A percentile compares a stretch with the other conserved stretches of the same genome.
phyloP scores from a whole-genome alignment of 805 yeast genomes.

The Candida maris region DNA sequence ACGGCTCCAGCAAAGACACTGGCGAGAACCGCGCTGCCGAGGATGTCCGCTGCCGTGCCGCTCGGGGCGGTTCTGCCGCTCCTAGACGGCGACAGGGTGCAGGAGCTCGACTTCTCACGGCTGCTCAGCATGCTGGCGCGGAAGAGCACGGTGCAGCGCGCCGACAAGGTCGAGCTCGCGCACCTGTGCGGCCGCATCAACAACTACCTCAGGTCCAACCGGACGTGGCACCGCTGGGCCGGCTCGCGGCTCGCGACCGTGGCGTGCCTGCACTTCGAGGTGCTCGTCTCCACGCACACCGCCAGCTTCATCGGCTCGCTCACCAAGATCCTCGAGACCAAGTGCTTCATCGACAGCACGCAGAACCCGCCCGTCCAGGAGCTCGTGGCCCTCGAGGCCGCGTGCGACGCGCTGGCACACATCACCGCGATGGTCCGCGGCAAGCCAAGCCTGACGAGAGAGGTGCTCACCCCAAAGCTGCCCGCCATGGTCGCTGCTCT shows the following conservation, averaged over 20 bases:
- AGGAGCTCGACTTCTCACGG: conserved; percentile 20
- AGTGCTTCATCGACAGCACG: conserved; percentile 33
- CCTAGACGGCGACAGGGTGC: conserved; percentile 24
- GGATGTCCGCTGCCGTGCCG: no score
- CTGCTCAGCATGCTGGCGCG: conserved; percentile 24
- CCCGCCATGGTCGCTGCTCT: conserved; percentile 55
- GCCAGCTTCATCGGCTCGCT: conserved; percentile 36
- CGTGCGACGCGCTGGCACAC: conserved; percentile 38
- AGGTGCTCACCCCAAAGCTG: conserved; percentile 74
- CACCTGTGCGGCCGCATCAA: conserved; percentile 45
- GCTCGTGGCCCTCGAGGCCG: conserved; percentile 30
- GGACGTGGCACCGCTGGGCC: conserved; percentile 51
- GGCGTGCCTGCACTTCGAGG: conserved; percentile 33
- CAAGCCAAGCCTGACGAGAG: conserved; percentile 81
- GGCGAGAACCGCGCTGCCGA: no score
- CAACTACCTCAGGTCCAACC: conserved; percentile 43
- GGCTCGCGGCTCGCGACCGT: conserved; percentile 53
- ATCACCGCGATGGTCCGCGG: conserved; percentile 57
- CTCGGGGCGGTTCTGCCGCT: conserved; percentile 27
- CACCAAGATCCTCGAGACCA: conserved; percentile 38
- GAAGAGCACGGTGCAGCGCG: conserved; percentile 33
- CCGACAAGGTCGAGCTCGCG: conserved; percentile 47
- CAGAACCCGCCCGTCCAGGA: conserved; percentile 23
- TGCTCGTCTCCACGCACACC: conserved; percentile 41
- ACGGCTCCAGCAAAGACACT: no score